Conservation (phyloP, 1,284 basidiomycete species). For the Sporisorium sorghi region DNA sequence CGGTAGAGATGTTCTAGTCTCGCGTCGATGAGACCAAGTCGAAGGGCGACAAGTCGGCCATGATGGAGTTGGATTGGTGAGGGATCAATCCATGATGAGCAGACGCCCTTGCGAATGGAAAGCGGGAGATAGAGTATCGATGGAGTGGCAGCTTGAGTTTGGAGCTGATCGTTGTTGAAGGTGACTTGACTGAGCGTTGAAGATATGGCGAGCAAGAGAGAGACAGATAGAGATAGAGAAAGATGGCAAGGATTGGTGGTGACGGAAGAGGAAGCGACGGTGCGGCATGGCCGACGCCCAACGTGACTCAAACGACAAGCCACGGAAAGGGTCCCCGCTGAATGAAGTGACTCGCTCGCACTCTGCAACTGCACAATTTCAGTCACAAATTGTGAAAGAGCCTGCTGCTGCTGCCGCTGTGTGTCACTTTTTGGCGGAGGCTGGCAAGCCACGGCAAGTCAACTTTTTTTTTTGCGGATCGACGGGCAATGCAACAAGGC, state of each 20-base stretch:
- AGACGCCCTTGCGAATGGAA: background rate
- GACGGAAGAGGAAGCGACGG: background rate
- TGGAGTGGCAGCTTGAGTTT: background rate
- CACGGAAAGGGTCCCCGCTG: background rate
- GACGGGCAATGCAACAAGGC: background rate
- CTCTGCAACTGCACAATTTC: background rate
- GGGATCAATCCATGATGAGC: slow-evolving; percentile 1
- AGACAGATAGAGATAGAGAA: background rate
- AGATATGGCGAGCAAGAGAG: no score
- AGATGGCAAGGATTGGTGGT: background rate
- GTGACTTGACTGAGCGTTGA: background rate
- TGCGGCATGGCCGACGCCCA: slow-evolving; percentile 1
- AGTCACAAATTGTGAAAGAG: background rate
- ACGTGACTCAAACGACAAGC: background rate
- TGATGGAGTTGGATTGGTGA: no score
- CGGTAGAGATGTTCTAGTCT: background rate
- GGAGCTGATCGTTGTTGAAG: background rate
- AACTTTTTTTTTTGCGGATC: background rate
- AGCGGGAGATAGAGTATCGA: background rate
- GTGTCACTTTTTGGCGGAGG: background rate
- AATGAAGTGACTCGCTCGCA: background rate
- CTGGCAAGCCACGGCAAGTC: no score
- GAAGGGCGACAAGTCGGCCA: background rate
- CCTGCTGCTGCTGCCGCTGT: no score
- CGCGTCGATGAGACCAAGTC: background rate